Evolutionary conservation across 805 yeast genomes (phyloP), one percentile per base, ranked within the genome.

Genomic region (Wickerhamia fluorescens): DNA sequence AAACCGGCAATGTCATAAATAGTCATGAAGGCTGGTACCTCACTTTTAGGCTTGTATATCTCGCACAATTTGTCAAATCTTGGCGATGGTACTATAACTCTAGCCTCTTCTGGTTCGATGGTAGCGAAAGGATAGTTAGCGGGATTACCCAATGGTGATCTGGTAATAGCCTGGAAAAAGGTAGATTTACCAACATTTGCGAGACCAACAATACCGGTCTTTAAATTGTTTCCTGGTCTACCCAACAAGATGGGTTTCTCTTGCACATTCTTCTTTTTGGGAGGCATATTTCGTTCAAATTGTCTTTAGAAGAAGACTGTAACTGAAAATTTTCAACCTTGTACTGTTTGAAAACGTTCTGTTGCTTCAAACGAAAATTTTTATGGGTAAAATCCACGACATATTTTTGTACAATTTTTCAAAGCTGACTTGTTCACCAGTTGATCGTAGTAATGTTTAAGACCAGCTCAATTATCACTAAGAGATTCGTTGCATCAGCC

Each of bases 71-170:
- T 72, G 48, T 89, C 94, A 49, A 92, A 77, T 56, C 95, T 77
- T 37, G 81, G 73, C 37, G 95, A 84, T 47, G 96, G 96, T 36
- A 92, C 97, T 42, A 78, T 75, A 31, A 89, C 95, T 56, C 94
- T 77, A 26, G 97, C 96, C 66, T 89, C 96, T 66, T 92, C 97
- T 31, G 98, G 97, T 46, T 89, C 96, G 54, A 86, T 86, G 33
- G 98, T 89, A 24, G 98, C 98, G 56, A 86, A 89, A 15, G 98
- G 98, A 58, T 88, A 89, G 60, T 89, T 89, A 35, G 97, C 98
- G 33, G 98, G 97, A 66, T 73, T 87, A 39, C 98, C 97, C 43
- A 92, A 66, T 27, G 88, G 86, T 44, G 88, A 85, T 61, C 79
- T 77, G 33, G 97, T 89, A 51, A 92, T 82, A 33, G 96, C 95